Evolutionary conservation across 2,329 filamentous ascomycete genomes (phyloP), one percentile per base, ranked within the genome.

Genomic region (Cytospora chrysosperma): DNA sequence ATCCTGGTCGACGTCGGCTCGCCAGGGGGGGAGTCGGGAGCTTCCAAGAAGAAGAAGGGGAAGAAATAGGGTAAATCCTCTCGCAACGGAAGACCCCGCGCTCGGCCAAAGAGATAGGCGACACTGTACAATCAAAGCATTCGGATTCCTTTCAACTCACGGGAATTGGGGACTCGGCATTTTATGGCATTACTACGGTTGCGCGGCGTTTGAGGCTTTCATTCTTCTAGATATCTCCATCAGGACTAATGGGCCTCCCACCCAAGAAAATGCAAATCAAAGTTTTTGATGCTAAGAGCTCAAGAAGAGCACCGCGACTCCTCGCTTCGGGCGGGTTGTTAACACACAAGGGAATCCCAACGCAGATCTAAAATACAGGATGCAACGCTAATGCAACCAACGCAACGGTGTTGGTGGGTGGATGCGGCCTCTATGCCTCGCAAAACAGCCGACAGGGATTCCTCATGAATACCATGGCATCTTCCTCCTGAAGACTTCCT

Each of bases 1-100:
- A 90, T 96, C 27, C 78, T 96, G 67, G 91, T 96, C 56, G 91
- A 95, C 71, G 76, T 76, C 47, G 75, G 75, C 69, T 81, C 75
- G 2, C 72, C 75, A 21, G 68, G 70, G 8, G 73, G 71, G 24
- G 72, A 72, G 9, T 76, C 79, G n/a, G 73, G 76, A 58, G 73
- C 74, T 64, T 74, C 75, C 53, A 82, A 85, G 78, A 87, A 84
- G 80, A 88, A 87, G 81, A 88, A 87, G 79, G 82, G 79, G 61
- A 88, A 87, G 81, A 85, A 88, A 75, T 87, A 68, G 62, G 43
- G 40, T n/a, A 55, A 49, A 27, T 26, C 59, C 59, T 34, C 59
- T 61, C 52, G 59, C 59, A 55, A 50, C 21, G 51, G 59, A 50
- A 61, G 51, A 55, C 12, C 37, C 51, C 21, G 21, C 26, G 27